A percentile compares a stretch with the other conserved stretches of the same genome.
Evolutionary conservation across 2,329 filamentous ascomycete genomes (phyloP).

Genomic region (Fusarium decemcellulare): DNA sequence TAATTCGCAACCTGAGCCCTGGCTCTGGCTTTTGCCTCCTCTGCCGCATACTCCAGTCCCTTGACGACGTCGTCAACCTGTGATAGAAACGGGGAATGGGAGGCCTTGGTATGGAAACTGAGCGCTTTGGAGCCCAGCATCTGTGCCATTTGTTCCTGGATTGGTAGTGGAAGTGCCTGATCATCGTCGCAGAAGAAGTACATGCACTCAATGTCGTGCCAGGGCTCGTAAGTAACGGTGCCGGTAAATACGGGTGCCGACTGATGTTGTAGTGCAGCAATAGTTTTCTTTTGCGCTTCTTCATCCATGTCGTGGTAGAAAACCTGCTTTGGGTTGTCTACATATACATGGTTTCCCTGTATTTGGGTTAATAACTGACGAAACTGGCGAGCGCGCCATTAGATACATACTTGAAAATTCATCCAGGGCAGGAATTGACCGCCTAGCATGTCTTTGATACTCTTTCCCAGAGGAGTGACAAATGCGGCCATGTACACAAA

Average conservation of each 20-base stretch:
- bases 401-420: constrained; percentile 40
- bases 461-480: constrained; percentile 47
- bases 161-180: constrained; percentile 37
- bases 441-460: constrained; percentile 45
- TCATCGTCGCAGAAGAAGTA: constrained; percentile 45
- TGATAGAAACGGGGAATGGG: constrained; percentile 35
- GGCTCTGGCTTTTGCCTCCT: constrained; percentile 17
- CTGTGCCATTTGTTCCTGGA: constrained; percentile 41
- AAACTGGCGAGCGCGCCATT: too few relatives aligned
- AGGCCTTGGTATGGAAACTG: constrained; percentile 18
- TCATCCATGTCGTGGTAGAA: constrained; percentile 47
- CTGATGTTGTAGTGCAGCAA: constrained; percentile 28
- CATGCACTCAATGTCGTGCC: constrained; percentile 46
- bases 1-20: neutral
- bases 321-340: constrained; percentile 27
- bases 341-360: constrained; percentile 30
- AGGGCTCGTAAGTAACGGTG: constrained; percentile 43
- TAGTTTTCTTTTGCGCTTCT: constrained; percentile 18
- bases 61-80: constrained; percentile 28
- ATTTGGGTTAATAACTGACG: neutral
- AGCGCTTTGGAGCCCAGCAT: constrained; percentile 16
- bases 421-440: constrained; percentile 47
- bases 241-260: constrained; percentile 38
- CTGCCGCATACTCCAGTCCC: constrained; percentile 31
- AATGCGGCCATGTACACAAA: constrained; percentile 54